Evolutionary conservation across 2,329 filamentous ascomycete genomes (phyloP), one percentile per base, ranked within the genome.

Genomic region (Madurella fahalii): DNA sequence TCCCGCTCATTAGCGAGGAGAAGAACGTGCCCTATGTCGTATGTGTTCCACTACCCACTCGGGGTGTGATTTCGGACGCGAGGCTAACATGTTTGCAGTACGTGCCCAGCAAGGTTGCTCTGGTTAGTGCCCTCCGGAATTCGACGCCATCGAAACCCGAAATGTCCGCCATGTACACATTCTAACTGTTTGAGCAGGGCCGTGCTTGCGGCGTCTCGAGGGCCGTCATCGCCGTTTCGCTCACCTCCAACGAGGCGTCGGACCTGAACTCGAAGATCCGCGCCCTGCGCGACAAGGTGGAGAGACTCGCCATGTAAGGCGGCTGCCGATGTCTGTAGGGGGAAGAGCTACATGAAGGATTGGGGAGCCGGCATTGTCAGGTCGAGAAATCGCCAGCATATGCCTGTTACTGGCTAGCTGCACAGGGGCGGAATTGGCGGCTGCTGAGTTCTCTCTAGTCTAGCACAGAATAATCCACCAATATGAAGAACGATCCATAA

Each of bases 201-300:
- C 83, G 92, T 63, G 92, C 93, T 47, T 94, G 89, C 69, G 93
- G 93, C 80, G 93, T 96, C 59, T 87, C 82, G 68, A 83, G 93
- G 56, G 81, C 90, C 53, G 92, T 97, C 58, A 96, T 97, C 66
- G 87, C 90, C 40, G 86, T 84, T 59, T 86, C 81, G 67, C 95
- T 97, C 74, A 96, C 90, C 63, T 91, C 87, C 73, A 95, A 95
- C 81, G 90, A 95, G 76, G 87, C 87, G 40, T 89, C 84, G 67
- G 92, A 96, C 73, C 80, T 97, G 57, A 89, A 86, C 73, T 82
- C 83, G 68, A 90, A 95, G 80, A 96, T 97, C 73, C 83, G 88
- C 66, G 81, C 85, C 62, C 80, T 96, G 68, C 95, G 93, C 80
- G 89, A 95, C 75, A 95, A 96, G 84, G 89, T 97, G 53, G 93